Evolutionary conservation across 306 rosid species (phyloP).

Genomic region (Elaeagnus macrophylla): DNA sequence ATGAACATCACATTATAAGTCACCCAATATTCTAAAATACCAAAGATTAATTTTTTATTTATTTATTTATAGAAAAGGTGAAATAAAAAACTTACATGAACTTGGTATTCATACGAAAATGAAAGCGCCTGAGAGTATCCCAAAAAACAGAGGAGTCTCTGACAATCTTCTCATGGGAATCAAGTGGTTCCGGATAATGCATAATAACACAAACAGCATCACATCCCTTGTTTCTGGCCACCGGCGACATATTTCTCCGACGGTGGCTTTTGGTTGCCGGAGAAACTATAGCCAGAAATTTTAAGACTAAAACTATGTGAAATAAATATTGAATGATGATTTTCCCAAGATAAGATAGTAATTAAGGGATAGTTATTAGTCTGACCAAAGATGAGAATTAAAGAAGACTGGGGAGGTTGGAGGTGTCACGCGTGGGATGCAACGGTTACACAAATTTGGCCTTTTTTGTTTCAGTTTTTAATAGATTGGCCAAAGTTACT

Average conservation of each 20-base stretch:
- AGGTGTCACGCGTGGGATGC: slow-evolving; percentile 62
- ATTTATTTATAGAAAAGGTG: neutral
- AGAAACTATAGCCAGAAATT: neutral
- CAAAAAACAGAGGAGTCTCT: slow-evolving; percentile 48
- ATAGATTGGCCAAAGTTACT: slow-evolving; percentile 18
- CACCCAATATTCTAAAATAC: slow-evolving; percentile 5
- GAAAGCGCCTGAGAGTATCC: slow-evolving; percentile 90
- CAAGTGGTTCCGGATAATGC: slow-evolving; percentile 62
- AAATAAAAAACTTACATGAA: slow-evolving; percentile 47
- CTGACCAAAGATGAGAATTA: slow-evolving; percentile 31
- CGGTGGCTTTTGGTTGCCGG: slow-evolving; percentile 19
- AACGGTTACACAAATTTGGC: slow-evolving; percentile 61
- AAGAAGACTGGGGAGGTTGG: slow-evolving; percentile 18
- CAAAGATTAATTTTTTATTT: neutral
- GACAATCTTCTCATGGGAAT: slow-evolving; percentile 53
- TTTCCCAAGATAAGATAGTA: slow-evolving; percentile 31
- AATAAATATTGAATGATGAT: slow-evolving; percentile 16
- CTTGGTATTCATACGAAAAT: slow-evolving; percentile 64
- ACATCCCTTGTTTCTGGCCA: slow-evolving; percentile 10
- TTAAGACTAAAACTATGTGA: slow-evolving; percentile 12
- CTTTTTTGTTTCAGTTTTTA: slow-evolving; percentile 30
- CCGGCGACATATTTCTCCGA: slow-evolving; percentile 36
- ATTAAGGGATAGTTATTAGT: slow-evolving; percentile 28
- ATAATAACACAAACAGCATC: slow-evolving; percentile 22
- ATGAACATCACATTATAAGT: slow-evolving; percentile 11